A percentile compares a stretch with the other conserved stretches of the same genome.
Conservation (phyloP, 2,329 filamentous ascomycete species). For the Ramularia collo-cygni region DNA sequence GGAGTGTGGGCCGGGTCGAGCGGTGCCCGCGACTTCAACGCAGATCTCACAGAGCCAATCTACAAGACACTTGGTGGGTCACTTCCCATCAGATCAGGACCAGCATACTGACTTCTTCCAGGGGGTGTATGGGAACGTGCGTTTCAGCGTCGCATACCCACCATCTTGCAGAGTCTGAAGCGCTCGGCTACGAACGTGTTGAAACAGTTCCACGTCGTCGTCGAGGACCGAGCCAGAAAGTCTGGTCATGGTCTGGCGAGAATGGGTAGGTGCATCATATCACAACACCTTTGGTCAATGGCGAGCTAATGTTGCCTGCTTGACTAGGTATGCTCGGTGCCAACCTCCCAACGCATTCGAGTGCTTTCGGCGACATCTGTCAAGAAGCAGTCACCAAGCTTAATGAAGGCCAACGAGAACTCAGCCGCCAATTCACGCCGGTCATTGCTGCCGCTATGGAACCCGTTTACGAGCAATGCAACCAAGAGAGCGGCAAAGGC, state of each 20-base stretch:
- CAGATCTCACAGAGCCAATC: constrained; percentile 34
- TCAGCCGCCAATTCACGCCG: constrained; percentile 49
- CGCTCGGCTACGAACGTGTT: constrained; percentile 29
- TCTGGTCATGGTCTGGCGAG: constrained; percentile 36
- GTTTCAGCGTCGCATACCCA: constrained; percentile 39
- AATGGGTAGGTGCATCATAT: no score
- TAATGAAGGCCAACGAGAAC: constrained; percentile 43
- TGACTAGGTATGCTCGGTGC: constrained; percentile 35
- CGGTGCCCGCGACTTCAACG: constrained; percentile 38
- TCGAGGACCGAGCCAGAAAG: constrained; percentile 35
- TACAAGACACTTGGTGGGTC: constrained; percentile 34
- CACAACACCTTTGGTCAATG: no score
- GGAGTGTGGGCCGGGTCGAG: constrained; percentile 40
- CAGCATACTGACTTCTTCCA: no score
- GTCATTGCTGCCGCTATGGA: constrained; percentile 42
- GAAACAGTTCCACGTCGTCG: constrained; percentile 36
- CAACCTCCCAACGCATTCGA: constrained; percentile 38
- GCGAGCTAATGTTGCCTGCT: no score
- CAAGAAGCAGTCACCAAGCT: constrained; percentile 32
- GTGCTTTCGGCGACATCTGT: constrained; percentile 35
- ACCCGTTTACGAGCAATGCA: constrained; percentile 41
- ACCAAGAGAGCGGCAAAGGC: constrained; percentile 40
- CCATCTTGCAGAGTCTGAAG: constrained; percentile 34
- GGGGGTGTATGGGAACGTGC: constrained; percentile 39
- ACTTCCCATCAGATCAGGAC: no score